Conservation (phyloP, 768 basidiomycete genomes). For the Suillus tomentosus region DNA sequence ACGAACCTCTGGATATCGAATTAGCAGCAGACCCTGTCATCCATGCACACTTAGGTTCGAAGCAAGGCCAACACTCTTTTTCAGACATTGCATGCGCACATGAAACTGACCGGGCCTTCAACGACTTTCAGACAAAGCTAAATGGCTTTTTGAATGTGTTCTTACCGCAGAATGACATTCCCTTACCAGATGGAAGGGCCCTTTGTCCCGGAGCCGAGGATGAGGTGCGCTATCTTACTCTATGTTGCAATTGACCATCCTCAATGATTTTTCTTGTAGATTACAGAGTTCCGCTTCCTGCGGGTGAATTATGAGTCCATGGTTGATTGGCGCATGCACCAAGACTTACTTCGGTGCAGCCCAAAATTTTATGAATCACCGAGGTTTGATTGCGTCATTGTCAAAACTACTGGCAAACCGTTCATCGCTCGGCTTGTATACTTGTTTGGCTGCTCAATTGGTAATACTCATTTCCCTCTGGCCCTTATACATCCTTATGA, state of each 20-base stretch:
- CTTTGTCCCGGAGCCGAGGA: neutral
- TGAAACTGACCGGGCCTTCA: neutral
- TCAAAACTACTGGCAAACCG: slow-evolving; percentile 15
- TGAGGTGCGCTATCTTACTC: too few species aligned
- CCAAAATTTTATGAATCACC: slow-evolving; percentile 17
- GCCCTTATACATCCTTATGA: too few species aligned
- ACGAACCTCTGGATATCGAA: neutral
- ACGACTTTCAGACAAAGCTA: neutral
- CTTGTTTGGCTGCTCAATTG: too few species aligned
- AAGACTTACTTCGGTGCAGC: slow-evolving; percentile 20
- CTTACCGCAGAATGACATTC: neutral
- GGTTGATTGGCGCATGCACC: slow-evolving; percentile 16
- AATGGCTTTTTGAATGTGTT: neutral
- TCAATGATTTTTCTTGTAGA: neutral
- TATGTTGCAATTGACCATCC: too few species aligned
- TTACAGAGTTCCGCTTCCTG: slow-evolving; percentile 6
- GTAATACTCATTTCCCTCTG: too few species aligned
- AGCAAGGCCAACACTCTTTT: neutral
- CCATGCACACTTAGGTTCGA: neutral
- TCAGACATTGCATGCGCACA: neutral
- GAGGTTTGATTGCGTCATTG: slow-evolving; percentile 29
- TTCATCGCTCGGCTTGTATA: too few species aligned
- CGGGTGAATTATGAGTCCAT: slow-evolving; percentile 21
- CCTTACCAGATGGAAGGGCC: neutral
- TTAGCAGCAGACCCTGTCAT: neutral